Evolutionary conservation across 2,329 filamentous ascomycete species (phyloP).

Genomic region (Ceratocystis eucalypticola): DNA sequence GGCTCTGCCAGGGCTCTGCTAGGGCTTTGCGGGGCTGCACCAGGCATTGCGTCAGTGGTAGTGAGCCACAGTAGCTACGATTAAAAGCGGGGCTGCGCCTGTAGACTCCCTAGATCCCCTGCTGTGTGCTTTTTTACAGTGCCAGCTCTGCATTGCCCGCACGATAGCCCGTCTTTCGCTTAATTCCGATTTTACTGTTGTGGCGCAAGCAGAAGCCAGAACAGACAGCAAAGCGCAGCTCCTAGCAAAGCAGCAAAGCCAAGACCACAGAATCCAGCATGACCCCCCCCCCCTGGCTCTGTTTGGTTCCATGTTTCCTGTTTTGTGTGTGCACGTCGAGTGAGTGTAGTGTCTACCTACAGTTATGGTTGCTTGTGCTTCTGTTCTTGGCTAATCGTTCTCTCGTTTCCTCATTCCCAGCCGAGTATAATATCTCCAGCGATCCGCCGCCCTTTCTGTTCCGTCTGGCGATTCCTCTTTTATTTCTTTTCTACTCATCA

Average conservation of each 20-base stretch:
- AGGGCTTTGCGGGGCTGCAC: too few species aligned
- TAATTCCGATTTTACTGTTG: conserved; percentile 5
- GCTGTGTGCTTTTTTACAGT: not conserved
- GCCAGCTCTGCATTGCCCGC: not conserved
- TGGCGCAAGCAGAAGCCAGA: not conserved
- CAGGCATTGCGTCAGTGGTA: not conserved
- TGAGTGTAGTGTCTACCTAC: too few species aligned
- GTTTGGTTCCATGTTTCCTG: not conserved
- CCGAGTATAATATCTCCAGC: conserved; percentile 5
- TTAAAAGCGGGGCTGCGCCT: not conserved
- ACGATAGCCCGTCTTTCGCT: not conserved
- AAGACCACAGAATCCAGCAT: not conserved
- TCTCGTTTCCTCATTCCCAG: too few species aligned
- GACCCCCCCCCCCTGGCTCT: not conserved
- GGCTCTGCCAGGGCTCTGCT: not conserved
- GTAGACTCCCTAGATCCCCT: not conserved
- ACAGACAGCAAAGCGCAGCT: not conserved
- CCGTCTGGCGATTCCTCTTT: not conserved
- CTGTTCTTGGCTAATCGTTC: too few species aligned
- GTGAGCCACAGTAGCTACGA: not conserved
- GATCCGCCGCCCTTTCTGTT: not conserved
- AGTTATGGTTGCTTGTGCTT: too few species aligned
- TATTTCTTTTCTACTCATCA: not conserved
- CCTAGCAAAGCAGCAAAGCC: too few species aligned
- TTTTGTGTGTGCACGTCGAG: not conserved